Evolutionary conservation across 2,329 filamentous ascomycete genomes (phyloP), one percentile per base, ranked within the genome.

Genomic region (Metarhizium rileyi): DNA sequence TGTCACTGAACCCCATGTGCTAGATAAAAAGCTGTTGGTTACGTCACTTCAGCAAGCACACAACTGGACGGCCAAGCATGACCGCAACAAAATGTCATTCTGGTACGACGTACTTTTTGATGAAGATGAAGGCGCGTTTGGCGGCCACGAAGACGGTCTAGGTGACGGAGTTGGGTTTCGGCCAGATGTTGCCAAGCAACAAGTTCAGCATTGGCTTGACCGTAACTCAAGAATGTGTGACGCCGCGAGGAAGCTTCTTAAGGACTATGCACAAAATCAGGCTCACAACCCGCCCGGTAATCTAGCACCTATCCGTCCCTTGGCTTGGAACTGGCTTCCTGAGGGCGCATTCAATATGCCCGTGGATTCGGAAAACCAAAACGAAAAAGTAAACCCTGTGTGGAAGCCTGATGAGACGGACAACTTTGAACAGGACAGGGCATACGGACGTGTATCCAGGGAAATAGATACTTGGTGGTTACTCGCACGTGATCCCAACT

Each of bases 21-120:
- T 48, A 83, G 80, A 81, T 62, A 84, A 85, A 56, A 84, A 83
- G 58, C 67, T 85, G 1, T 69, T 85, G 2, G 80, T 85, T 2
- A 84, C 81, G 0, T 79, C 78, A 2, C 65, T 85, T 12, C 81
- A 85, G 57, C 80, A 84, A 61, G 77, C 80, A 2, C 81, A 84
- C 56, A 85, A 85, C 61, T 84, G 81, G 80, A 82, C 80, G 1
- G 80, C 81, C 50, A 83, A 83, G 53, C 81, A 84, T 57, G 81
- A 84, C 58, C 70, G 81, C 33, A 84, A 84, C 63, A 85, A 85
- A 61, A 84, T 84, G 79, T 73, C 77, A 0, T 84, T 85, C 52
- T 85, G 81, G 81, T 78, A 77, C 50, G 78, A 81, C 48, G 78
- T 84, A 26, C 66, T 85, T 7, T 83, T 83, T 49, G 80, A 84